Percentiles rank a stretch among this genome's conserved stretches.
Evolutionary conservation across 768 basidiomycete genomes (phyloP).

Genomic region (Rhizopogon roseolus): DNA sequence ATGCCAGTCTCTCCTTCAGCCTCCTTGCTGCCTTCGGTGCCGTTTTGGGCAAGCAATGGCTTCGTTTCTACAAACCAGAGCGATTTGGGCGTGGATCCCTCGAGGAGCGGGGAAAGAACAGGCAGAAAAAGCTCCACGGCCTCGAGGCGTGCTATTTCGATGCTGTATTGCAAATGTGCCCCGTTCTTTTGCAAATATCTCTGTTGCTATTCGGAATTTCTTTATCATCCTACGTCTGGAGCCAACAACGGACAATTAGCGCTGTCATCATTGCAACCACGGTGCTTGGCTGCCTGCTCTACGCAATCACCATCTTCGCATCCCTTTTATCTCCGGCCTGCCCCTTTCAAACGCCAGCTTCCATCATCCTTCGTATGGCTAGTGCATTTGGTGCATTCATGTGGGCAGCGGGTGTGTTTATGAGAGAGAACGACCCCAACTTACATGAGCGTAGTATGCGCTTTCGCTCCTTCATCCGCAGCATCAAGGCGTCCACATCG

Average conservation of each 20-base stretch:
- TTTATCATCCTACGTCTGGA: slow-evolving; percentile 7
- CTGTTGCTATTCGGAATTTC: slow-evolving; percentile 10
- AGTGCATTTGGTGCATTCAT: neutral
- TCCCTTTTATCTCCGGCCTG: slow-evolving; percentile 5
- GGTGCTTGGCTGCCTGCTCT: slow-evolving; percentile 7
- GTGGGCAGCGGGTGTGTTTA: neutral
- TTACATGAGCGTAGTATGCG: neutral
- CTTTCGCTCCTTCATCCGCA: neutral
- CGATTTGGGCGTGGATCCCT: slow-evolving; percentile 3
- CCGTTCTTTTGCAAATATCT: slow-evolving; percentile 10
- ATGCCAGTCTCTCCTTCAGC: slow-evolving; percentile 9
- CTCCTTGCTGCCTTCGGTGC: slow-evolving; percentile 12
- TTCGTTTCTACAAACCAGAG: neutral
- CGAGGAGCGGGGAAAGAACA: slow-evolving; percentile 3
- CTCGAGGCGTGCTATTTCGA: slow-evolving; percentile 11
- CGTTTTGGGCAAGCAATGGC: slow-evolving; percentile 12
- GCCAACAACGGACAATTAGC: neutral
- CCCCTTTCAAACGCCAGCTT: slow-evolving; percentile 11
- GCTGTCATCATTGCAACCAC: slow-evolving; percentile 6
- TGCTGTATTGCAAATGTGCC: slow-evolving; percentile 8
- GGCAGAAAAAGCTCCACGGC: slow-evolving; percentile 9
- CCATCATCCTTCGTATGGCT: slow-evolving; percentile 3
- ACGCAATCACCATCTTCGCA: slow-evolving; percentile 4
- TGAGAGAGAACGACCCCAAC: neutral
- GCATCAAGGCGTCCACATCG: neutral